phyloP scores from a whole-genome alignment of 148 eudicot species.

The Rhododendron simsii region DNA sequence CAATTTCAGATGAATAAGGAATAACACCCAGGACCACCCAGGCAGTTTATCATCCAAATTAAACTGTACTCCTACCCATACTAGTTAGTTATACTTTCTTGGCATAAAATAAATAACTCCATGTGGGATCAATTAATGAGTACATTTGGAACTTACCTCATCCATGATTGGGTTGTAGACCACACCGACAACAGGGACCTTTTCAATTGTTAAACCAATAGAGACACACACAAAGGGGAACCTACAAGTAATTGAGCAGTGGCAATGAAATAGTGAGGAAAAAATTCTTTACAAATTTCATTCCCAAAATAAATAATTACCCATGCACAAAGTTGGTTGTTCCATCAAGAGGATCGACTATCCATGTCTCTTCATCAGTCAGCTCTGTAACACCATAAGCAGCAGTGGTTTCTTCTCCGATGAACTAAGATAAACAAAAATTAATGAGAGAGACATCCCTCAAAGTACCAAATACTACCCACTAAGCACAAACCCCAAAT shows the following conservation, averaged over 20 bases:
- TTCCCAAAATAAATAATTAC: constrained; percentile 27
- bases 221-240: constrained; percentile 96
- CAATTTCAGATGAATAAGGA: background rate
- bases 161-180: constrained; percentile 91
- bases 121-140: background rate
- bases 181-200: constrained; percentile 75
- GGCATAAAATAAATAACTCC: background rate
- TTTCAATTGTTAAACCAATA: constrained; percentile 84
- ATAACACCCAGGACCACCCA: background rate
- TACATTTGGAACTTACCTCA: constrained; percentile 45
- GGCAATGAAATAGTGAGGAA: background rate
- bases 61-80: background rate
- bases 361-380: constrained; percentile 95
- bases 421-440: constrained; percentile 46
- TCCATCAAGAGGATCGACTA: constrained; percentile 95
- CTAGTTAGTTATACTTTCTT: background rate
- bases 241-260: constrained; percentile 38
- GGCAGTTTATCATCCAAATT: background rate
- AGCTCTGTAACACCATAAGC: constrained; percentile 74
- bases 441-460: background rate
- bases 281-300: background rate
- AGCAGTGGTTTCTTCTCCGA: constrained; percentile 97
- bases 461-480: background rate
- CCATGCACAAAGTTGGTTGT: constrained; percentile 96
- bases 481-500: background rate